Conservation (phyloP, 805 yeast species). For the Tetrapisispora iriomotensis region DNA sequence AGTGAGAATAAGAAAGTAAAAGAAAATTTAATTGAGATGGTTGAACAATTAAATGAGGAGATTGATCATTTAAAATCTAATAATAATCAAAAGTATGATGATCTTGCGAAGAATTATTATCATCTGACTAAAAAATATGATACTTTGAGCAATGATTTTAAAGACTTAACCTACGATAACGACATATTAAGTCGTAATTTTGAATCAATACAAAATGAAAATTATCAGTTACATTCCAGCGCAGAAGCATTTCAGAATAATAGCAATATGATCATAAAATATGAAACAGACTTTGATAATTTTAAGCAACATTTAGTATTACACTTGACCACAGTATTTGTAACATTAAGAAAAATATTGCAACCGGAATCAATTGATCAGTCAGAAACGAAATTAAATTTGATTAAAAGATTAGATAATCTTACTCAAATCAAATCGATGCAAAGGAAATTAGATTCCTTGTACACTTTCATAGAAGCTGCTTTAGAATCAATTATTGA, state of each 20-base stretch:
- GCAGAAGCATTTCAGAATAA: constrained; percentile 7
- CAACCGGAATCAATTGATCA: constrained; percentile 52
- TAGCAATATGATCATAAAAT: constrained; percentile 6
- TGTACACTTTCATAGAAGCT: constrained; percentile 46
- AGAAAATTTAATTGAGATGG: constrained; percentile 1
- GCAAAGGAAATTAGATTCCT: constrained; percentile 32
- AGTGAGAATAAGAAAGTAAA: not conserved
- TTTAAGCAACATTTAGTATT: constrained; percentile 36
- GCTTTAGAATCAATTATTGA: constrained; percentile 50
- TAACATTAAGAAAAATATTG: constrained; percentile 42
- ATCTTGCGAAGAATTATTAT: constrained; percentile 13
- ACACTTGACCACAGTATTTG: constrained; percentile 41
- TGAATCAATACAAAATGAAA: constrained; percentile 19
- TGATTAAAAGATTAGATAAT: constrained; percentile 24
- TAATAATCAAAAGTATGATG: constrained; percentile 22
- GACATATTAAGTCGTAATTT: constrained; percentile 6
- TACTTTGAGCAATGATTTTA: constrained; percentile 7
- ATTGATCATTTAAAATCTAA: constrained; percentile 15
- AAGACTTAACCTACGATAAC: constrained; percentile 7
- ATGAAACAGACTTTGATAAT: constrained; percentile 29
- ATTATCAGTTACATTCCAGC: constrained; percentile 16
- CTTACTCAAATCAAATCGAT: constrained; percentile 20
- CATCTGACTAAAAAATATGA: constrained; percentile 9
- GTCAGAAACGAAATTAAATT: constrained; percentile 42
- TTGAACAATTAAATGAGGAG: constrained; percentile 14